phyloP scores from a whole-genome alignment of 2,329 filamentous ascomycete genomes.

The Geosmithia flava region DNA sequence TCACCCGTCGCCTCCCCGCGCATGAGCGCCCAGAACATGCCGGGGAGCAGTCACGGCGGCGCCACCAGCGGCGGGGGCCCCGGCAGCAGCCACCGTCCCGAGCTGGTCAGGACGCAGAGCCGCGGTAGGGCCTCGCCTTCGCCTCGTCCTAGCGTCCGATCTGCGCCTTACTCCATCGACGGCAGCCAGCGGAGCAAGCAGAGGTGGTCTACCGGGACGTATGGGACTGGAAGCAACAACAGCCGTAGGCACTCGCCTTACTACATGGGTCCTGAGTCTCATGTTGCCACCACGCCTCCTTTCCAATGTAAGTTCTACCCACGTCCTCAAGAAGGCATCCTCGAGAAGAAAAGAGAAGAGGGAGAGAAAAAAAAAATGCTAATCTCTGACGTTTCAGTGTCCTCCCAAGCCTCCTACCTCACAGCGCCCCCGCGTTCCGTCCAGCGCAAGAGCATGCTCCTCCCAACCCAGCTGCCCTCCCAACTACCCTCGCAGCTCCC shows the following conservation, averaged over 20 bases:
- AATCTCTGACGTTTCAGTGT: neutral
- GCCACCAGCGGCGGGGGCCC: no score
- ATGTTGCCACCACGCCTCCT: constrained; percentile 18
- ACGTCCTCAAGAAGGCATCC: constrained; percentile 18
- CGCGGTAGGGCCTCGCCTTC: constrained; percentile 61
- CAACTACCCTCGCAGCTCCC: constrained; percentile 33
- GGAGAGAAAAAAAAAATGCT: neutral
- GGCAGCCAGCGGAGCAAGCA: constrained; percentile 48
- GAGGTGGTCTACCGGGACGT: constrained; percentile 69
- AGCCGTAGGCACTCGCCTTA: constrained; percentile 47
- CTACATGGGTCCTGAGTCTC: constrained; percentile 47
- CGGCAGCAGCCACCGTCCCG: constrained; percentile 33
- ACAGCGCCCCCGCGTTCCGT: constrained; percentile 26
- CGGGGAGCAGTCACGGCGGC: constrained; percentile 23
- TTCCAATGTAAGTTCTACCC: neutral
- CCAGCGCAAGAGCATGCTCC: constrained; percentile 44
- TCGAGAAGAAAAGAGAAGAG: neutral
- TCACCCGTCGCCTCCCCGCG: constrained; percentile 63
- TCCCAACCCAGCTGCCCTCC: constrained; percentile 33
- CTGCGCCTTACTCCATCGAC: constrained; percentile 60
- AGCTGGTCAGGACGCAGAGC: constrained; percentile 51
- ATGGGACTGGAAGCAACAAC: constrained; percentile 37
- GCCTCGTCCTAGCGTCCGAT: constrained; percentile 53
- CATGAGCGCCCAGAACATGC: constrained; percentile 29
- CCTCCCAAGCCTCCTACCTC: constrained; percentile 41